These are phyloP conservation scores for Microcyclosporella mali DNA, from an alignment of 2,329 filamentous ascomycete species.

Conservation along the genomic window DNA sequence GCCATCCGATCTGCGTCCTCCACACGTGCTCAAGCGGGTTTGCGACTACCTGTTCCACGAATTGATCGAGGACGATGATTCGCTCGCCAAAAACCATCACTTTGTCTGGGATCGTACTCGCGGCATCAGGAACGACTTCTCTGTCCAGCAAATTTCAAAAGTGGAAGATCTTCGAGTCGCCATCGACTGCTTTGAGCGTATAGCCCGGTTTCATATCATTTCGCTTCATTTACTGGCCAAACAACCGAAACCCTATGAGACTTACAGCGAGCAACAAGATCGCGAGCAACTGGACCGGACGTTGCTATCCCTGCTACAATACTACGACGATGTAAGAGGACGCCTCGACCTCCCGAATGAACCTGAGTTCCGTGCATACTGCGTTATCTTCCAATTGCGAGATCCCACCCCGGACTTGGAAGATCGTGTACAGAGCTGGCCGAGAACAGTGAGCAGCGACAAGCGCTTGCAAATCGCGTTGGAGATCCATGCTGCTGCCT, in stretches of 20 bases:
- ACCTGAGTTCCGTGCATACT: conserved; percentile 59
- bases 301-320: conserved; percentile 54
- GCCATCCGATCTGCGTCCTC: conserved; percentile 58
- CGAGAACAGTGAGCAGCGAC: conserved; percentile 45
- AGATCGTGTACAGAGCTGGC: conserved; percentile 53
- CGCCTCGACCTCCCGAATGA: conserved; percentile 51
- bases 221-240: conserved; percentile 55
- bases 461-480: conserved; percentile 51
- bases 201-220: conserved; percentile 58
- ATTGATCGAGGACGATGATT: conserved; percentile 46
- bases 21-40: conserved; percentile 40
- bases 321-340: conserved; percentile 51
- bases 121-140: conserved; percentile 59
- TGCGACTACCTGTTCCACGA: conserved; percentile 40
- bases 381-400: conserved; percentile 51
- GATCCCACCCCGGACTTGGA: conserved; percentile 49
- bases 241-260: conserved; percentile 43
- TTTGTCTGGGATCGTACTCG: conserved; percentile 63
- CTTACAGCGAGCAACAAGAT: conserved; percentile 54
- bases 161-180: conserved; percentile 51
- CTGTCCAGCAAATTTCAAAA: conserved; percentile 55
- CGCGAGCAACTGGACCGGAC: conserved; percentile 60
- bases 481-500: conserved; percentile 51
- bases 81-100: conserved; percentile 50
- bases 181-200: conserved; percentile 56